Evolutionary conservation across 2,329 filamentous ascomycete species (phyloP).

Genomic region (Fusarium sp.): DNA sequence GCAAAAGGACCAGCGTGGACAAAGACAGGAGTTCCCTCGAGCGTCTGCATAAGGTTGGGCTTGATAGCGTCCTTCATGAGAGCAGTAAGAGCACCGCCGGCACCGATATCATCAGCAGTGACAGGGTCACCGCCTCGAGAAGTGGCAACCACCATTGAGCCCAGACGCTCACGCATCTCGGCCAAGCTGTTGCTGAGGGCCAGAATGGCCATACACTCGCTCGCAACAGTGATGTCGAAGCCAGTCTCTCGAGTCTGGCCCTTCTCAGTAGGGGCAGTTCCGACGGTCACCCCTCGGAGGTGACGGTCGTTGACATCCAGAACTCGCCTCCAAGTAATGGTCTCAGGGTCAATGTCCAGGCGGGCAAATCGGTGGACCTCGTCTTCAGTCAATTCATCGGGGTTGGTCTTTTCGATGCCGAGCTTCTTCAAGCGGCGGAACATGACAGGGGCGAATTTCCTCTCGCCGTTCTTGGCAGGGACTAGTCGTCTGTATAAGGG

Average conservation of each 20-base stretch:
- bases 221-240: conserved; percentile 98
- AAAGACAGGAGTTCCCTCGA: conserved; percentile 97
- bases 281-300: conserved; percentile 89
- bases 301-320: conserved; percentile 98
- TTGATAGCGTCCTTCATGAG: conserved; percentile 99
- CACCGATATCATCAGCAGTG: conserved; percentile 95
- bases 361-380: conserved; percentile 92
- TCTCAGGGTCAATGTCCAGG: conserved; percentile 95
- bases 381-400: conserved; percentile 89
- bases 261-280: conserved; percentile 91
- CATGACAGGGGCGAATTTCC: conserved; percentile 91
- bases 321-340: conserved; percentile 97
- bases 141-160: conserved; percentile 94
- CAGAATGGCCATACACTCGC: conserved; percentile 98
- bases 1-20: conserved; percentile 98
- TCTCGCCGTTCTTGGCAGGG: conserved; percentile 89
- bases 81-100: conserved; percentile 90
- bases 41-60: conserved; percentile 97
- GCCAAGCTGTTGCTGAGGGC: conserved; percentile 89
- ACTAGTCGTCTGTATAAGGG: conserved; percentile 90
- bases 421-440: conserved; percentile 94
- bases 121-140: conserved; percentile 90
- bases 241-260: conserved; percentile 89
- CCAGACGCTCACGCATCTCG: conserved; percentile 94
- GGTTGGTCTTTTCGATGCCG: conserved; percentile 95